Evolutionary conservation across 2,329 filamentous ascomycete genomes (phyloP).

Genomic region (Eurotiales sp.): DNA sequence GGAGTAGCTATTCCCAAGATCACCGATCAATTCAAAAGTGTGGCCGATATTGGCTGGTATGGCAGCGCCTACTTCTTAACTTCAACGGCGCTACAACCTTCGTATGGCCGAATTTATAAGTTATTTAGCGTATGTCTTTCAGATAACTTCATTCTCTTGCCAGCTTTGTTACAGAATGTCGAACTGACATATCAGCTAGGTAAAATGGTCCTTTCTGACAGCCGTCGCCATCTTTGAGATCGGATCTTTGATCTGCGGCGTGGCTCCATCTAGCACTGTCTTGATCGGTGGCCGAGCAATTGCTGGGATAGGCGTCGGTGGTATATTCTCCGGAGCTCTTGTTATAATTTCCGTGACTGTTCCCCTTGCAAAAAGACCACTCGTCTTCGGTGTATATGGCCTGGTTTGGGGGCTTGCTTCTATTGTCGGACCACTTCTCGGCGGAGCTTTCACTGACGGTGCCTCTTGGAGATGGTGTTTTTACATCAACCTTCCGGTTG

Average conservation of each 20-base stretch:
- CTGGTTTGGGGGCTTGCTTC: conserved; percentile 42
- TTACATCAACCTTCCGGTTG: conserved; percentile 54
- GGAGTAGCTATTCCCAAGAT: conserved; percentile 47
- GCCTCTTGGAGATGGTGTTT: conserved; percentile 49
- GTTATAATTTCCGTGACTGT: conserved; percentile 39
- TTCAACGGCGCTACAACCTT: conserved; percentile 37
- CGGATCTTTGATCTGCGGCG: conserved; percentile 37
- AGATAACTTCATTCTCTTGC: too few species aligned
- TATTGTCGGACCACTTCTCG: conserved; percentile 39
- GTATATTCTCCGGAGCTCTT: conserved; percentile 38
- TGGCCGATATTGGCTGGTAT: conserved; percentile 44
- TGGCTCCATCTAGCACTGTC: conserved; percentile 33
- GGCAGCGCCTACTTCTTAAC: conserved; percentile 32
- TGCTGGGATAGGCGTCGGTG: conserved; percentile 37
- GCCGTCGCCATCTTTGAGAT: conserved; percentile 41
- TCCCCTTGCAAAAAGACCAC: conserved; percentile 37
- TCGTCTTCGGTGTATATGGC: conserved; percentile 39
- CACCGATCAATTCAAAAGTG: conserved; percentile 45
- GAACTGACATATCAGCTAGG: conserved; percentile 18
- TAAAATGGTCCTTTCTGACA: conserved; percentile 41
- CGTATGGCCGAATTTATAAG: conserved; percentile 42
- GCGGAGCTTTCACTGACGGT: conserved; percentile 36
- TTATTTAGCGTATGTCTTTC: not conserved
- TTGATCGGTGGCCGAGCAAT: conserved; percentile 41
- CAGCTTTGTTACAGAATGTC: too few species aligned